Base-by-base conservation (phyloP, 176 grass and related monocot genomes). In the Panicum miliaceum region DNA sequence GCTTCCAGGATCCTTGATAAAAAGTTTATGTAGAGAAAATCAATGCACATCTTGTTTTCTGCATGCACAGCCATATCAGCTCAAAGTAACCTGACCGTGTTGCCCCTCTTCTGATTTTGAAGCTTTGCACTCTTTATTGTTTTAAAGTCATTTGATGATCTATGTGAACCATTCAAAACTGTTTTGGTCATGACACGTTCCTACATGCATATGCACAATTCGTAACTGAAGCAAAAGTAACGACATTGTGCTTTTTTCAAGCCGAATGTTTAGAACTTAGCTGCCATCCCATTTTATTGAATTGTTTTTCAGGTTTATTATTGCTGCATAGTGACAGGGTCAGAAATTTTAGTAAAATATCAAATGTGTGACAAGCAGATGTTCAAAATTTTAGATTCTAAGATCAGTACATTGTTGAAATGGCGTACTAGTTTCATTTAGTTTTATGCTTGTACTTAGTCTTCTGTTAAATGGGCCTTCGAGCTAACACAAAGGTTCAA, bases 391-490 rank as follows among this genome's bases (percentile, higher is more conserved):
- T 26, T 12, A 34, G 35, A 65, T 22, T 73, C 5, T 12, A 73
- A 18, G 46, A 63, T 16, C 50, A 57, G 1, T 22, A 42, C 59
- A 57, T 57, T 75, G 18, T 75, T 75, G 18, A 54, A 77, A 20
- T 74, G 15, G 2, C 76, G 73, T 54, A 6, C 1, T 15, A 29
- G 64, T 81, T 29, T 54, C 29, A 26, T 16, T 79, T 12, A 47
- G 5, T 35, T 36, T 47, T 46, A 27, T 61, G 27, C 10, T 4
- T 68, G 40, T 71, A 27, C 48, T 9, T 71, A 6, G n/a, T 60
- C 9, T 64, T 75, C 34, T 77, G 43, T 79, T 79, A 48, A 58
- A 81, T 79, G 15, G 3, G 50, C 38, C 46, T 88, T 18, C 10
- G 41, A 57, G 51, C 25, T 86, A 41, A 57, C 8, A 27, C 23